Conservation (phyloP, 257 asterid genomes). For the Salvia miltiorrhiza region DNA sequence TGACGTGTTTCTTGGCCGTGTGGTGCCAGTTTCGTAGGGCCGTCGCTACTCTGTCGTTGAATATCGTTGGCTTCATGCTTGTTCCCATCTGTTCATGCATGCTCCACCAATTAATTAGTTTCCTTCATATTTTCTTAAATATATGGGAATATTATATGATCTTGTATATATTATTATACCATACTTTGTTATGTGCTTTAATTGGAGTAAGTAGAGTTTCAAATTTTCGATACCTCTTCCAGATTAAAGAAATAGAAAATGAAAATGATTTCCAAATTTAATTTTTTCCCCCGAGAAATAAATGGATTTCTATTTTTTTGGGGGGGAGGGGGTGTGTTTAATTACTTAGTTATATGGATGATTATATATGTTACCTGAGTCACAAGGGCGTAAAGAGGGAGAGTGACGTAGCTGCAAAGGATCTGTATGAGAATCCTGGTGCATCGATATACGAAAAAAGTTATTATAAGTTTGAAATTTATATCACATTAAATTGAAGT, state of each 20-base stretch:
- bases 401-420: slow-evolving; percentile 87
- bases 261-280: no score
- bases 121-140: not conserved
- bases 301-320: no score
- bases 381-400: slow-evolving; percentile 87
- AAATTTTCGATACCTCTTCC: no score
- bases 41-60: slow-evolving; percentile 67
- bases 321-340: no score
- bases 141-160: not conserved
- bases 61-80: slow-evolving; percentile 73
- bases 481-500: not conserved
- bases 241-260: no score
- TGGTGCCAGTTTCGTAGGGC: slow-evolving; percentile 83
- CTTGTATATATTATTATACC: no score
- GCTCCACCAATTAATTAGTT: no score
- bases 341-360: no score
- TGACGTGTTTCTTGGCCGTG: slow-evolving; percentile 66
- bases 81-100: slow-evolving; percentile 65
- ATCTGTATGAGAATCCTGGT: slow-evolving; percentile 70
- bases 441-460: not conserved
- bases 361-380: slow-evolving; percentile 71
- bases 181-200: no score
- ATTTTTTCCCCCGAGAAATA: no score
- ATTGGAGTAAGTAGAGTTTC: no score
- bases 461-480: not conserved